Evolutionary conservation across 306 rosid species (phyloP), one percentile per base, ranked within the genome.

Genomic region (Cajanus cajan): DNA sequence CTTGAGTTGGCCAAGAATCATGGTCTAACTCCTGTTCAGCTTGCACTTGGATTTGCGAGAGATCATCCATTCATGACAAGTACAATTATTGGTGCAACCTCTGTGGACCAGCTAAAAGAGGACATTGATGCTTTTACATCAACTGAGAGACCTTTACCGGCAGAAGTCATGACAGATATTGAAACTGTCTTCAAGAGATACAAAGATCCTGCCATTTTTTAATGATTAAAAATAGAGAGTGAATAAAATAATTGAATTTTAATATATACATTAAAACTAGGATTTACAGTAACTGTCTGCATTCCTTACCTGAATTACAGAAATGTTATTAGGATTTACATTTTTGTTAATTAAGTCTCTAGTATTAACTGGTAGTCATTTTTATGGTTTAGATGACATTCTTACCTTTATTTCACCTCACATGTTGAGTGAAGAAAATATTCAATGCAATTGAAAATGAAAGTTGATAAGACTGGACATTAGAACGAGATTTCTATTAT

Each of bases 31-130:
- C 94, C 89, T 24, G 93, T 90, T 55, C 74, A 95, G 83, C 96
- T 95, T 14, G 94, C 99, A 0, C 97, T 95, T 80, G 96, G 96
- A 74, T 93, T 95, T 78, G 90, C 74, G 7, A 83, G 99, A 87
- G 98, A 95, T 73, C 88, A 90, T 9, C 97, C 97, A 44, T 95
- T 95, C 82, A 71, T 92, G 89, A 86, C 99, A 12, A 93, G 98
- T 85, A 87, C 97, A 37, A 93, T 95, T 33, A 71, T 95, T 4
- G 99, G 98, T 58, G 98, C 98, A 81, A 91, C 98, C 43, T 93
- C 98, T 44, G 80, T 95, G 51, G 83, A 89, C 15, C 99, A 93
- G 73, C 89, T 91, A 24, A 95, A 86, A 81, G 97, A 91, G 85
- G 88, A 95, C 72, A 82, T 93, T 11, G 90, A 93, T 77, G 99